Conservation (phyloP, 306 rosid genomes). For the Trifolium repens region DNA sequence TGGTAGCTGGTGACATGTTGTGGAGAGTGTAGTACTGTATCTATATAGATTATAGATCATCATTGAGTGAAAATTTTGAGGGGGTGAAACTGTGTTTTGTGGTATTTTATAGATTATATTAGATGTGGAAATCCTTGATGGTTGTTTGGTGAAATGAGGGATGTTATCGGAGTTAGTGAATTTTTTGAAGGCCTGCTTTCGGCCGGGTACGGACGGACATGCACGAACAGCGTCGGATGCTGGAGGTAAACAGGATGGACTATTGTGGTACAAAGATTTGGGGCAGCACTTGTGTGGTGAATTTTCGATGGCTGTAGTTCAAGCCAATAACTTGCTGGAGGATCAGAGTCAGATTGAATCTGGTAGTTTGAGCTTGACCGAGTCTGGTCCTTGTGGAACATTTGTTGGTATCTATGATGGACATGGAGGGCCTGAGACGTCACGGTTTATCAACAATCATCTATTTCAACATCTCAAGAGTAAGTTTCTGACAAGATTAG, state of each 20-base stretch:
- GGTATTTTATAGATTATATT: slow-evolving; percentile 32
- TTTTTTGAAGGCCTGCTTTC: slow-evolving; percentile 69
- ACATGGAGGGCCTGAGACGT: slow-evolving; percentile 76
- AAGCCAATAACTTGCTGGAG: slow-evolving; percentile 75
- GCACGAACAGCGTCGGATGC: slow-evolving; percentile 53
- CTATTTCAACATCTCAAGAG: slow-evolving; percentile 74
- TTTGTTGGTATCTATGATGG: slow-evolving; percentile 72
- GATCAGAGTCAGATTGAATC: slow-evolving; percentile 79
- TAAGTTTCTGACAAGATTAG: slow-evolving; percentile 41
- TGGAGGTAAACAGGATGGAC: slow-evolving; percentile 68
- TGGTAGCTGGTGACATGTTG: slow-evolving; percentile 49
- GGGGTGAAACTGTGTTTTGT: slow-evolving; percentile 39
- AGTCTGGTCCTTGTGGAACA: slow-evolving; percentile 67
- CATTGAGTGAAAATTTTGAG: slow-evolving; percentile 42
- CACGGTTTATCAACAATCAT: slow-evolving; percentile 64
- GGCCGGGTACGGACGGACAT: slow-evolving; percentile 59
- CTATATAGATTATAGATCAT: neutral
- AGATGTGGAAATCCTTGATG: slow-evolving; percentile 74
- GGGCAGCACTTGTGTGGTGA: slow-evolving; percentile 71
- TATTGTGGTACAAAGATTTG: slow-evolving; percentile 68
- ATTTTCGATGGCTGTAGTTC: slow-evolving; percentile 77
- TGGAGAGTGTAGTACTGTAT: slow-evolving; percentile 37
- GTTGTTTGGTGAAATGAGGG: slow-evolving; percentile 74
- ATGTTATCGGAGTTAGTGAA: slow-evolving; percentile 74
- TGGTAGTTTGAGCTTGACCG: slow-evolving; percentile 60